A percentile compares a stretch with the other conserved stretches of the same genome.
Evolutionary conservation across 2,329 filamentous ascomycete species (phyloP).

Genomic region (Apiospora hydei): DNA sequence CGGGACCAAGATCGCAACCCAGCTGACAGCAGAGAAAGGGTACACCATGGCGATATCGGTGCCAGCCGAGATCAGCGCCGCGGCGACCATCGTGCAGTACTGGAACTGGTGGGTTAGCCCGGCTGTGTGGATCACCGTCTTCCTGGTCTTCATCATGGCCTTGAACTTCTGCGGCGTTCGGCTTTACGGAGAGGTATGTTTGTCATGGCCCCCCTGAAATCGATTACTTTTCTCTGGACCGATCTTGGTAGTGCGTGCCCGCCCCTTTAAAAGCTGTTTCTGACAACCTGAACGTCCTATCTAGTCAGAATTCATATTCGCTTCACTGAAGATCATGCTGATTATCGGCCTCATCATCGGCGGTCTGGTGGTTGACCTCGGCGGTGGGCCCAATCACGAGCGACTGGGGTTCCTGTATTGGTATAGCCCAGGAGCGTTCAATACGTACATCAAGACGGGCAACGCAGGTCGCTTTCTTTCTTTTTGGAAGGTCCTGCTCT

Average conservation of each 20-base stretch:
- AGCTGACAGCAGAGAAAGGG: neutral
- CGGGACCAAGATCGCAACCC: neutral
- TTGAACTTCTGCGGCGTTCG: constrained; percentile 21
- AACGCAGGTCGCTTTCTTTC: constrained; percentile 4
- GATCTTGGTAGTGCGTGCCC: neutral
- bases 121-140: constrained; percentile 76
- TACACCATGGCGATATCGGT: constrained; percentile 18
- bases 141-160: constrained; percentile 70
- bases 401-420: constrained; percentile 26
- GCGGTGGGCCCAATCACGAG: constrained; percentile 22
- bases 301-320: constrained; percentile 24
- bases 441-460: constrained; percentile 18
- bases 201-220: neutral
- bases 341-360: constrained; percentile 26
- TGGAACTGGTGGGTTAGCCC: constrained; percentile 70
- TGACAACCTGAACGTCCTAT: neutral
- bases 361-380: constrained; percentile 17
- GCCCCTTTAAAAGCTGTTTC: neutral
- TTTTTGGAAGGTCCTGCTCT: constrained; percentile 21
- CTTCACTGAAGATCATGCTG: constrained; percentile 22
- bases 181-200: constrained; percentile 19
- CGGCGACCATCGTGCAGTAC: constrained; percentile 78
- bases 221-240: neutral
- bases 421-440: constrained; percentile 23
- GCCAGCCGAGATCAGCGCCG: constrained; percentile 43